Conservation (phyloP, 2,329 filamentous ascomycete species). For the Cercospora beticola region DNA sequence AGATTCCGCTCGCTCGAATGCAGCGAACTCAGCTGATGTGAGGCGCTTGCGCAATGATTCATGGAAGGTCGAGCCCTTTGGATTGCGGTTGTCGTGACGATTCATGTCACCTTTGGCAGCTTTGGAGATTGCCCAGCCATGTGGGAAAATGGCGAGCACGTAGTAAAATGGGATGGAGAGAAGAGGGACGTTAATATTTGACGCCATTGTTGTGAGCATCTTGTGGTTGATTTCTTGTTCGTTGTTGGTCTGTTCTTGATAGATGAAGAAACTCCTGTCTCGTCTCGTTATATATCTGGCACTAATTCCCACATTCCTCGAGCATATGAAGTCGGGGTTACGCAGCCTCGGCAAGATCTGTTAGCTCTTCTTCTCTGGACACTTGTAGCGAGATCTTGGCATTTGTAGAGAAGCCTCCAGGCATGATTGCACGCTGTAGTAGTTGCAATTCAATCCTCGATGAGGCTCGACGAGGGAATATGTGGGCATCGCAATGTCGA, state of each 20-base stretch:
- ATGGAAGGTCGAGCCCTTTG: constrained; percentile 39
- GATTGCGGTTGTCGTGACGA: constrained; percentile 47
- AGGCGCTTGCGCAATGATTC: constrained; percentile 42
- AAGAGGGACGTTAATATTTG: constrained; percentile 41
- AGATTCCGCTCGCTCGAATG: constrained; percentile 47
- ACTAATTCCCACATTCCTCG: not conserved
- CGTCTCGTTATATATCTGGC: not conserved
- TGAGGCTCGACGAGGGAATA: not conserved
- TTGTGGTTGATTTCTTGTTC: not conserved
- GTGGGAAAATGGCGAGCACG: constrained; percentile 44
- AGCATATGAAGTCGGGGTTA: not conserved
- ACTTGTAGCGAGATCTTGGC: not conserved
- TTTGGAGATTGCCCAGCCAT: constrained; percentile 41
- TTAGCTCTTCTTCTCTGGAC: not conserved
- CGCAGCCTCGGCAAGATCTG: not conserved
- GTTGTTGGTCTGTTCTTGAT: not conserved
- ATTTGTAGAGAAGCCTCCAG: not conserved
- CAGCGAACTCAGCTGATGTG: constrained; percentile 40
- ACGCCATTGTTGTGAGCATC: constrained; percentile 17
- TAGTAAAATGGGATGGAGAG: constrained; percentile 49
- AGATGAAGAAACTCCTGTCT: too few relatives aligned
- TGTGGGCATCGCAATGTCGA: not conserved
- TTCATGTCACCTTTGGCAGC: constrained; percentile 40
- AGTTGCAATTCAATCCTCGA: not conserved
- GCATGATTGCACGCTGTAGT: not conserved